A percentile compares a stretch with the other conserved stretches of the same genome.
Evolutionary conservation across 2,329 filamentous ascomycete species (phyloP).

Genomic region (Amauroascus verrucosus): DNA sequence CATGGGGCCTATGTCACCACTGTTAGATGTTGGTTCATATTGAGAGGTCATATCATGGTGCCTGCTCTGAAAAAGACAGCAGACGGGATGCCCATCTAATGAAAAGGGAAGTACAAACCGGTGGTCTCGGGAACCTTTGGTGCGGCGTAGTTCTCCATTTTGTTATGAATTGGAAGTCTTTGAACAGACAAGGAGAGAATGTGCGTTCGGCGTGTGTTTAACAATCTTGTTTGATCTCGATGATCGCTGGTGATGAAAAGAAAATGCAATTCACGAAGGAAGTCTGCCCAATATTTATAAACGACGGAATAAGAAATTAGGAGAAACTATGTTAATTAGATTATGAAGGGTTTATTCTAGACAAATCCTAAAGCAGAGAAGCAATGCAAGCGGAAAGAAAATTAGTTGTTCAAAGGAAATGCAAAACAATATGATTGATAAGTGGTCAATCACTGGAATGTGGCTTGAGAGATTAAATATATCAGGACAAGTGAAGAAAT

Average conservation of each 20-base stretch:
- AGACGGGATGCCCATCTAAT: too few species aligned
- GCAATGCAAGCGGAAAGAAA: constrained; percentile 8
- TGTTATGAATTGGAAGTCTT: constrained; percentile 8
- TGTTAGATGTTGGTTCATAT: background rate
- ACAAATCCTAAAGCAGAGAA: constrained; percentile 3
- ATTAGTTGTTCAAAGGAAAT: background rate
- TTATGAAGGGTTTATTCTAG: constrained; percentile 6
- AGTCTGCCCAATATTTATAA: background rate
- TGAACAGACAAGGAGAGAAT: constrained; percentile 1
- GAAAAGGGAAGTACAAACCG: constrained; percentile 7
- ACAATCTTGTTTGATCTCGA: constrained; percentile 1
- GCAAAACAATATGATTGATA: background rate
- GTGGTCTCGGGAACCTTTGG: constrained; percentile 14
- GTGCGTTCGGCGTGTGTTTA: background rate
- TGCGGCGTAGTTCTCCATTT: constrained; percentile 12
- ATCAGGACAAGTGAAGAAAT: background rate
- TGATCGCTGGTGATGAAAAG: background rate
- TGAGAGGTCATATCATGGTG: background rate
- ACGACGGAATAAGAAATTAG: background rate
- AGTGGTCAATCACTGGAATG: background rate
- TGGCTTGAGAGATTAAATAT: constrained; percentile 6
- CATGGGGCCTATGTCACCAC: constrained; percentile 10
- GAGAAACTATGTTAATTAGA: too few species aligned
- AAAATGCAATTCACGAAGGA: background rate
- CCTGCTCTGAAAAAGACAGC: background rate